Evolutionary conservation across 129 eudicot species (phyloP).

Genomic region (Smallanthus sonchifolius): DNA sequence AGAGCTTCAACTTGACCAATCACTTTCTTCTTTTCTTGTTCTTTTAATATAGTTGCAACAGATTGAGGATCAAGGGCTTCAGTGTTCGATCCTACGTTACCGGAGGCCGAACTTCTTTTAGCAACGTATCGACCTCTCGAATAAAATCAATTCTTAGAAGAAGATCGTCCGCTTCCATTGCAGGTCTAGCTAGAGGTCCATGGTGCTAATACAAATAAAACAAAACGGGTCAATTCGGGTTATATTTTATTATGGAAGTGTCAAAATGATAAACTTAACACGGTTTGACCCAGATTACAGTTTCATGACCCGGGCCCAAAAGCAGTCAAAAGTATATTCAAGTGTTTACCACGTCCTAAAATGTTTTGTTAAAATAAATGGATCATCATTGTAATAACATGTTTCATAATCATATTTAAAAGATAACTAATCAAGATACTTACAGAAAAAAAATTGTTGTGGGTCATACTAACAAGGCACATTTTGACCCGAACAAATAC

Average conservation of each 20-base stretch:
- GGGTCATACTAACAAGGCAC: neutral
- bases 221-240: neutral
- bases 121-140: conserved; percentile 67
- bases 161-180: conserved; percentile 65
- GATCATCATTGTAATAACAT: neutral
- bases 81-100: conserved; percentile 25
- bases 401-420: neutral
- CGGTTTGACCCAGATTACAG: neutral
- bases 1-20: conserved; percentile 72
- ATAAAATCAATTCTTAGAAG: conserved; percentile 86
- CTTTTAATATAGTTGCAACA: conserved; percentile 73
- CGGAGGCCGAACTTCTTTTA: conserved; percentile 67
- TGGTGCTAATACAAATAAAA: conserved; percentile 49
- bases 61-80: conserved; percentile 76
- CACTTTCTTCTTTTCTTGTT: conserved; percentile 77
- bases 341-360: neutral
- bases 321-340: neutral
- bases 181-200: conserved; percentile 71
- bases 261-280: neutral
- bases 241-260: neutral
- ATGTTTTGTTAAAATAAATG: neutral
- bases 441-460: neutral
- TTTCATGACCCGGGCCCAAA: neutral
- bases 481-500: neutral
- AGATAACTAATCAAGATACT: neutral